A percentile compares a stretch with the other conserved stretches of the same genome.
These are phyloP conservation scores for Exophiala oligosperma DNA, from an alignment of 2,329 filamentous ascomycete genomes.

Conservation along the genomic window DNA sequence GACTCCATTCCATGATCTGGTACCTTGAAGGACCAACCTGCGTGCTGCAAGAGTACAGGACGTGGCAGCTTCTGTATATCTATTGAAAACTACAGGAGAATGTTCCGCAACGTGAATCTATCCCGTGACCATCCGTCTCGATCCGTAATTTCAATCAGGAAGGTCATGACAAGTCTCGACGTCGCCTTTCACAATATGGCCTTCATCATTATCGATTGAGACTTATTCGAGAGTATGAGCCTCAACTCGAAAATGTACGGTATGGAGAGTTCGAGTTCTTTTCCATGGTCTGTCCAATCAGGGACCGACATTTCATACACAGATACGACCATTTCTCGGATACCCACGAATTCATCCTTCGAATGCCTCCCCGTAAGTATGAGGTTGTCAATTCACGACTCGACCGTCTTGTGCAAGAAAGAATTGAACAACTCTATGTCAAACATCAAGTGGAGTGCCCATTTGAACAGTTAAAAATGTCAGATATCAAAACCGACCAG, in stretches of 20 bases:
- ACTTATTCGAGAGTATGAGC: slow-evolving; percentile 6
- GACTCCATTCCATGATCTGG: too few species aligned
- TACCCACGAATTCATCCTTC: slow-evolving; percentile 10
- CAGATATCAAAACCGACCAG: slow-evolving; percentile 6
- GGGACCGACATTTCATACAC: slow-evolving; percentile 8
- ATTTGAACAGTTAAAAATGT: slow-evolving; percentile 1
- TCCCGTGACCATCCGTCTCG: too few species aligned
- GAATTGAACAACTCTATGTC: slow-evolving; percentile 6
- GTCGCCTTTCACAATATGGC: too few species aligned
- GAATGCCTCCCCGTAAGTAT: slow-evolving; percentile 7
- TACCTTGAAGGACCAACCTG: too few species aligned
- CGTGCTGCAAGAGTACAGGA: too few species aligned
- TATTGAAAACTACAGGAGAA: too few species aligned
- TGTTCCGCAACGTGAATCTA: too few species aligned
- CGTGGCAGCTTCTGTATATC: too few species aligned
- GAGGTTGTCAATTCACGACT: slow-evolving; percentile 6
- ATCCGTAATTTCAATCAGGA: too few species aligned
- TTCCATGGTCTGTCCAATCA: neutral
- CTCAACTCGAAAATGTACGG: slow-evolving; percentile 10
- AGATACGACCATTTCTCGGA: slow-evolving; percentile 12
- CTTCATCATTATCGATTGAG: neutral
- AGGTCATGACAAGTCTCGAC: too few species aligned
- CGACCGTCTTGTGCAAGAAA: slow-evolving; percentile 4
- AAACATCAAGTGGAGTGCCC: slow-evolving; percentile 8
- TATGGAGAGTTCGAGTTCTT: slow-evolving; percentile 9